phyloP scores from a whole-genome alignment of 2,329 filamentous ascomycete species.

The Aspergillus caelatus region DNA sequence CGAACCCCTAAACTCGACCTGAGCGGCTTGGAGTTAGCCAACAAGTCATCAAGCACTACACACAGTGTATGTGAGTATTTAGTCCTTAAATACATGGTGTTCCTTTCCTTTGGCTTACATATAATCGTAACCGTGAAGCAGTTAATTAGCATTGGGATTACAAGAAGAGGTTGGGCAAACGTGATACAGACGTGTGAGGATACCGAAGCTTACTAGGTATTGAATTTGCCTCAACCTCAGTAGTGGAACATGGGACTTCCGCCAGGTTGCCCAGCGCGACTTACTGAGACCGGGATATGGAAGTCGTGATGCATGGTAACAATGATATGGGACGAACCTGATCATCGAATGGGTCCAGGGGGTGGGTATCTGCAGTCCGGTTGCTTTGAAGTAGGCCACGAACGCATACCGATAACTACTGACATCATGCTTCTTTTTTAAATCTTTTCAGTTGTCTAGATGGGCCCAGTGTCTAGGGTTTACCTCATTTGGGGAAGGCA shows the following conservation, averaged over 20 bases:
- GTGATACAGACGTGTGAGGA: too few species aligned
- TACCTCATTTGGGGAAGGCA: too few species aligned
- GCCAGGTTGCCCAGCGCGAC: too few species aligned
- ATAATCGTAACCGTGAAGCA: too few species aligned
- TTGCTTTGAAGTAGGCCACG: neutral
- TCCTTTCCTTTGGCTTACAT: too few species aligned
- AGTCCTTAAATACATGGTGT: too few species aligned
- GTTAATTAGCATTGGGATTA: neutral
- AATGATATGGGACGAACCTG: neutral
- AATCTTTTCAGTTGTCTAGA: too few species aligned
- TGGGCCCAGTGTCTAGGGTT: too few species aligned
- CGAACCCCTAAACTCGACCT: neutral
- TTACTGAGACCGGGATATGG: neutral
- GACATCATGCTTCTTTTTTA: neutral
- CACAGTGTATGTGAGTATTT: neutral
- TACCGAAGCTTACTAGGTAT: too few species aligned
- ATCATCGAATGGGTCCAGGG: neutral
- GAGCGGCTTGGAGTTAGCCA: neutral
- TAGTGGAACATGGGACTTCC: too few species aligned
- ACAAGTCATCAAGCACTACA: neutral
- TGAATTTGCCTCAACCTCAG: too few species aligned
- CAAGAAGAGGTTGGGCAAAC: too few species aligned
- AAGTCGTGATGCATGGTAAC: neutral
- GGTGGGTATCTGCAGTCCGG: neutral
- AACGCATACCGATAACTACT: neutral